Conservation (phyloP, 352 stramenopile species). For the Phytophthora capsici region DNA sequence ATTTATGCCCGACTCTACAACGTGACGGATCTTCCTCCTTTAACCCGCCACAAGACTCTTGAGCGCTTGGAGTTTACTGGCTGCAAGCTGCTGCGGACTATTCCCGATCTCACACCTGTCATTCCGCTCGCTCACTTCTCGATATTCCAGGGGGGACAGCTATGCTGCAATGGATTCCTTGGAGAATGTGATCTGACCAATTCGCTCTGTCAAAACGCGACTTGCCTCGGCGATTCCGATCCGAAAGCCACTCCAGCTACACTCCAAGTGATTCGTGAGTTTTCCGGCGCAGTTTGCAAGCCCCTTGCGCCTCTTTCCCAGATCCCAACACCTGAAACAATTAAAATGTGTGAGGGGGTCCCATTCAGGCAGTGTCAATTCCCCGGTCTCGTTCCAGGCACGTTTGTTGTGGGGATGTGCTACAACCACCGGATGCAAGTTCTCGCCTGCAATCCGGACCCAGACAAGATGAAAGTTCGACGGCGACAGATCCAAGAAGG, state of each 20-base stretch:
- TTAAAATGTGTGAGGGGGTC: constrained; percentile 37
- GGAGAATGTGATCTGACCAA: constrained; percentile 35
- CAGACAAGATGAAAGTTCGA: constrained; percentile 33
- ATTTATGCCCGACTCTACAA: constrained; percentile 25
- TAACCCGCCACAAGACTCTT: constrained; percentile 13
- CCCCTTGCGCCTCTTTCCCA: constrained; percentile 19
- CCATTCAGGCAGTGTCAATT: constrained; percentile 36
- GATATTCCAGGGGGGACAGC: constrained; percentile 18
- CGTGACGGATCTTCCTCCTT: constrained; percentile 31
- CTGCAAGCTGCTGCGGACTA: constrained; percentile 1
- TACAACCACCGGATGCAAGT: constrained; percentile 46
- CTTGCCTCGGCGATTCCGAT: constrained; percentile 19
- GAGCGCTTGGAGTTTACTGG: constrained; percentile 36
- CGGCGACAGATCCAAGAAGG: constrained; percentile 30
- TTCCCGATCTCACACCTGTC: constrained; percentile 32
- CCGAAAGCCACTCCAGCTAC: constrained; percentile 11
- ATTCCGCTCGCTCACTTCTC: constrained; percentile 18
- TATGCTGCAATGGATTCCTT: constrained; percentile 53
- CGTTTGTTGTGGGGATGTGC: constrained; percentile 35
- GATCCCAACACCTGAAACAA: constrained; percentile 21
- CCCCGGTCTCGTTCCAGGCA: background rate
- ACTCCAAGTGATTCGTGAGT: constrained; percentile 8
- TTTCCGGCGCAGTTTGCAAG: constrained; percentile 25
- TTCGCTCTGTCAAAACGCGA: constrained; percentile 20
- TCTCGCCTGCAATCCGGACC: constrained; percentile 38